Conservation (phyloP, 2,329 filamentous ascomycete genomes). For the Metarhizium robertsii region DNA sequence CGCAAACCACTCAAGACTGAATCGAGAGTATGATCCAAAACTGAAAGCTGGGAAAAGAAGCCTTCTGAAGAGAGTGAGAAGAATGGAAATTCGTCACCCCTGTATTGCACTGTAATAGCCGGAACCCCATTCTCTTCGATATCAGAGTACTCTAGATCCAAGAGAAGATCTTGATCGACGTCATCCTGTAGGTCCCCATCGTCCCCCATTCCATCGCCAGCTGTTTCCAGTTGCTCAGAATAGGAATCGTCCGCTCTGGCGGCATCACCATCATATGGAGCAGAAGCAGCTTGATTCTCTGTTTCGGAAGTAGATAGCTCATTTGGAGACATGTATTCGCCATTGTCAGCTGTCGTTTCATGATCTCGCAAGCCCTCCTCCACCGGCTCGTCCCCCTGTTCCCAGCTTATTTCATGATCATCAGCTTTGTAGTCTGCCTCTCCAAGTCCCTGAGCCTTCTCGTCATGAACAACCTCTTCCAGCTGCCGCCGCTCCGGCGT, state of each 20-base stretch:
- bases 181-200: conserved; percentile 2
- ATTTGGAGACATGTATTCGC: neutral
- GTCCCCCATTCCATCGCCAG: neutral
- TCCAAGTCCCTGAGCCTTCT: neutral
- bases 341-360: neutral
- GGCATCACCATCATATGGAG: neutral
- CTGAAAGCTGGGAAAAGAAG: conserved; percentile 34
- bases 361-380: neutral
- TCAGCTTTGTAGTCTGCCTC: conserved; percentile 4
- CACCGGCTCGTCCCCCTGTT: conserved; percentile 8
- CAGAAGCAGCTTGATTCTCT: neutral
- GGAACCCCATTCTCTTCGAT: conserved; percentile 17
- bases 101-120: conserved; percentile 32
- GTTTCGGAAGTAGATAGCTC: neutral
- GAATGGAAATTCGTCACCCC: conserved; percentile 32
- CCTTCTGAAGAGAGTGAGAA: conserved; percentile 26
- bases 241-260: neutral
- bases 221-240: neutral
- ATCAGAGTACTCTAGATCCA: conserved; percentile 4
- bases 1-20: conserved; percentile 35
- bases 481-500: conserved; percentile 1
- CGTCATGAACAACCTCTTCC: neutral
- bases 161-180: neutral
- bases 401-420: conserved; percentile 15
- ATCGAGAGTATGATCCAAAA: conserved; percentile 34